phyloP scores from a whole-genome alignment of 1,284 basidiomycete genomes.

The Moesziomyces sp. region DNA sequence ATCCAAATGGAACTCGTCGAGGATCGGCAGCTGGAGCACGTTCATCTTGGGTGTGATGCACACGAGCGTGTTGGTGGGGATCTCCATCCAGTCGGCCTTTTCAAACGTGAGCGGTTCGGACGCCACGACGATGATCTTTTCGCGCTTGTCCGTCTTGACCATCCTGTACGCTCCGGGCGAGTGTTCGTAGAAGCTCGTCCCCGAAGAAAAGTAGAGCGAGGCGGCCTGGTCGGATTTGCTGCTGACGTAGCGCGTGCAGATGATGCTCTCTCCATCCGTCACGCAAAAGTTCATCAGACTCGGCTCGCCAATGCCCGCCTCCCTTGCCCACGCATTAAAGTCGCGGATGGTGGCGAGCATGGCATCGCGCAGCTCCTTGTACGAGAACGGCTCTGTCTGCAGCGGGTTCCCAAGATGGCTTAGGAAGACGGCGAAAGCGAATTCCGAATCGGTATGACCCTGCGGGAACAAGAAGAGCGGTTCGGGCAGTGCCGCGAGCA shows the following conservation, averaged over 20 bases:
- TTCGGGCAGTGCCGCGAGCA: slow-evolving; percentile 54
- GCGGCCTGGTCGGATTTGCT: slow-evolving; percentile 91
- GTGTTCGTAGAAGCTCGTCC: slow-evolving; percentile 89
- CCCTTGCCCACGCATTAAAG: slow-evolving; percentile 56
- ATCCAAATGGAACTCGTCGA: slow-evolving; percentile 76
- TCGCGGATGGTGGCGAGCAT: slow-evolving; percentile 61
- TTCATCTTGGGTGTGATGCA: slow-evolving; percentile 75
- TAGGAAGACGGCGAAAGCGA: slow-evolving; percentile 62
- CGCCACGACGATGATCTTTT: slow-evolving; percentile 83
- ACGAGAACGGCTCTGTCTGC: slow-evolving; percentile 33
- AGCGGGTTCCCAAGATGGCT: slow-evolving; percentile 52
- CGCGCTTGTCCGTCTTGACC: slow-evolving; percentile 92
- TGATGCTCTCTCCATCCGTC: slow-evolving; percentile 90
- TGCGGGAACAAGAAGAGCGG: slow-evolving; percentile 60
- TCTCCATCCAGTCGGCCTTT: slow-evolving; percentile 95
- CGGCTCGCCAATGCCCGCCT: slow-evolving; percentile 71
- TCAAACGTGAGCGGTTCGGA: slow-evolving; percentile 71
- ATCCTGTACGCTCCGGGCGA: slow-evolving; percentile 57
- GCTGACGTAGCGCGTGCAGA: slow-evolving; percentile 94
- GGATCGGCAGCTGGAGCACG: slow-evolving; percentile 89
- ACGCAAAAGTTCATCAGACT: slow-evolving; percentile 96
- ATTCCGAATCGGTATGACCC: slow-evolving; percentile 63
- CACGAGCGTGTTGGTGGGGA: slow-evolving; percentile 90
- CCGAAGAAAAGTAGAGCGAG: slow-evolving; percentile 93
- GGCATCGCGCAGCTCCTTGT: slow-evolving; percentile 51